These are phyloP conservation scores for Yarrowia sp. DNA, from an alignment of 805 yeast species.

Conservation along the genomic window DNA sequence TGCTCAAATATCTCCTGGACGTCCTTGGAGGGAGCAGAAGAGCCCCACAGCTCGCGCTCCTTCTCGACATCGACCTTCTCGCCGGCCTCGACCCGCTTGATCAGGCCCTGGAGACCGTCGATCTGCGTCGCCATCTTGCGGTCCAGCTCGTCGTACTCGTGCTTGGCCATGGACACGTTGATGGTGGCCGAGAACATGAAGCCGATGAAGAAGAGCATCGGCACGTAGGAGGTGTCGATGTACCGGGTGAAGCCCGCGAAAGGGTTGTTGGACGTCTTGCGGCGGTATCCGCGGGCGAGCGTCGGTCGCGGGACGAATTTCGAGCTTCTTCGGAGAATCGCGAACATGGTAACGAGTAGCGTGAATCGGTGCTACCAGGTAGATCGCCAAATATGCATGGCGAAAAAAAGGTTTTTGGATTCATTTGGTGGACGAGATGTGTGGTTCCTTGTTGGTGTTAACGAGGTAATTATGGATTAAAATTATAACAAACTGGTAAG, in stretches of 20 bases:
- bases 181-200: slow-evolving; percentile 49
- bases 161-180: slow-evolving; percentile 46
- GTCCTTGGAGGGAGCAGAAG: slow-evolving; percentile 11
- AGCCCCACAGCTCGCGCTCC: slow-evolving; percentile 40
- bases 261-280: slow-evolving; percentile 7
- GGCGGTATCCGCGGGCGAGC: not conserved
- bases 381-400: not conserved
- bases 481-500: no score
- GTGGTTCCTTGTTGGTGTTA: no score
- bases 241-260: slow-evolving; percentile 4
- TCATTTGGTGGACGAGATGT: no score
- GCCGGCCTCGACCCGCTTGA: slow-evolving; percentile 40
- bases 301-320: not conserved
- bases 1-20: slow-evolving; percentile 16
- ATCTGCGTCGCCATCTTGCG: slow-evolving; percentile 43
- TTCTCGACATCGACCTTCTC: slow-evolving; percentile 46
- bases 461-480: no score
- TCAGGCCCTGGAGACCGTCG: slow-evolving; percentile 42
- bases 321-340: not conserved
- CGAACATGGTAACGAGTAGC: not conserved
- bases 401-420: not conserved
- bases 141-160: slow-evolving; percentile 44
- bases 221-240: slow-evolving; percentile 36
- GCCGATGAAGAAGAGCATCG: slow-evolving; percentile 45
- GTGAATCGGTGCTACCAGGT: not conserved